These are phyloP conservation scores for Helotiales sp. DNA, from an alignment of 2,329 filamentous ascomycete species.

Conservation along the genomic window DNA sequence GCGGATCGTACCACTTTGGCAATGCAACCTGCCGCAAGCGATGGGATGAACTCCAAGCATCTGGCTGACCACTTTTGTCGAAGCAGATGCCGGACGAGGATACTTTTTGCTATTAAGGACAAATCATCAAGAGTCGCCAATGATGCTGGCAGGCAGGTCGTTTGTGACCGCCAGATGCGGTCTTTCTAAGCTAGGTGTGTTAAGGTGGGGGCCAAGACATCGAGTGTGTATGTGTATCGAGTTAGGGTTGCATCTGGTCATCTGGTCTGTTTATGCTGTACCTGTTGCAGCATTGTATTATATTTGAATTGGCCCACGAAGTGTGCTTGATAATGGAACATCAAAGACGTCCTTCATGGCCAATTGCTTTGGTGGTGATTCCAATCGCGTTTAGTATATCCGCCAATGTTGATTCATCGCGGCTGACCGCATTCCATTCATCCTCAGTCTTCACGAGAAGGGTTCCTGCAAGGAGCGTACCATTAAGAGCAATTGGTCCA, in stretches of 20 bases:
- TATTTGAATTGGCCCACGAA: neutral
- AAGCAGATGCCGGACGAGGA: neutral
- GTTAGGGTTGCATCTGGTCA: neutral
- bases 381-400: conserved; percentile 39
- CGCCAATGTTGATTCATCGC: conserved; percentile 41
- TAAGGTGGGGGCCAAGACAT: no score
- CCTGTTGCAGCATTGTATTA: neutral
- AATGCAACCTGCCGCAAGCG: conserved; percentile 59
- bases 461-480: conserved; percentile 63
- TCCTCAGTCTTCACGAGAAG: conserved; percentile 59
- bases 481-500: conserved; percentile 49
- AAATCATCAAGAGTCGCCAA: neutral
- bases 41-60: conserved; percentile 46
- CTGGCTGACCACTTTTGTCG: neutral
- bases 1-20: conserved; percentile 60
- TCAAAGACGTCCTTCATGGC: conserved; percentile 4
- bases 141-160: neutral
- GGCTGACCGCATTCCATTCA: conserved; percentile 56
- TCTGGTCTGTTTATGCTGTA: neutral
- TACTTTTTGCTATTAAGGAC: neutral
- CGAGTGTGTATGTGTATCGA: neutral
- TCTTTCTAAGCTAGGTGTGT: neutral
- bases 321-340: neutral
- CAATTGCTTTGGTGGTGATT: conserved; percentile 14
- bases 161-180: neutral